Evolutionary conservation across 1,284 basidiomycete genomes (phyloP), one percentile per base, ranked within the genome.

Genomic region (Fomitopsis schrenkii): DNA sequence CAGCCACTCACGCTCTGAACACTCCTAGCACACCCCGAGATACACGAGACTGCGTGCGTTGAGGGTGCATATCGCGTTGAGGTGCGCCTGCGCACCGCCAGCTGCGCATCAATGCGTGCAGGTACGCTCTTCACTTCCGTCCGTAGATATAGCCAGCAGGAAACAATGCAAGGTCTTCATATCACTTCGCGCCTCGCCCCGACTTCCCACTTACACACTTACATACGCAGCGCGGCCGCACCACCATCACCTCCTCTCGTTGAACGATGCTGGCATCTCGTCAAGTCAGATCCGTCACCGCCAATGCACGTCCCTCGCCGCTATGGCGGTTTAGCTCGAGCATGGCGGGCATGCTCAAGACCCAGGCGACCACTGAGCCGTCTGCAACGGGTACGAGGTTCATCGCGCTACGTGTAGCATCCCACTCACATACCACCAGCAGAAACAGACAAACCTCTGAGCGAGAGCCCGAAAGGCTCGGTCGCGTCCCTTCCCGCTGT

Each of bases 241-340:
- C 35, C 52, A 36, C 52, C 12, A 4, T 38, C 33, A 36, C 52
- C 35, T 3, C 19, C 35, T 54, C 19, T 30, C n/a, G n/a, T 40
- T 54, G 35, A 22, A 40, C 28, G 52, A 54, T 54, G 52, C 22
- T 54, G 35, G 52, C 52, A 54, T 54, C 52, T 30, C 52, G 52
- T 36, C 52, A 54, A 26, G 52, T 38, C 52, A 19, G 22, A 5
- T 26, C 48, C 48, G 48, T n/a, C 28, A 2, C 28, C 12, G 14
- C 48, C 19, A 38, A 4, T 17, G 52, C 52, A 15, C 52, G 52
- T 33, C 52, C 52, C 5, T 54, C 52, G 35, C 52, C 52, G 35
- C 52, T 54, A 54, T 54, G 52, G 52, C 52, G 52, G 17, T 54
- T 54, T 33, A 54, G 52, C 52, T 36, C 52, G 52, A 54, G 35